Percentiles rank a stretch among this genome's conserved stretches.
phyloP scores from a whole-genome alignment of 2,329 filamentous ascomycete species.

The Trichoderma sp. region DNA sequence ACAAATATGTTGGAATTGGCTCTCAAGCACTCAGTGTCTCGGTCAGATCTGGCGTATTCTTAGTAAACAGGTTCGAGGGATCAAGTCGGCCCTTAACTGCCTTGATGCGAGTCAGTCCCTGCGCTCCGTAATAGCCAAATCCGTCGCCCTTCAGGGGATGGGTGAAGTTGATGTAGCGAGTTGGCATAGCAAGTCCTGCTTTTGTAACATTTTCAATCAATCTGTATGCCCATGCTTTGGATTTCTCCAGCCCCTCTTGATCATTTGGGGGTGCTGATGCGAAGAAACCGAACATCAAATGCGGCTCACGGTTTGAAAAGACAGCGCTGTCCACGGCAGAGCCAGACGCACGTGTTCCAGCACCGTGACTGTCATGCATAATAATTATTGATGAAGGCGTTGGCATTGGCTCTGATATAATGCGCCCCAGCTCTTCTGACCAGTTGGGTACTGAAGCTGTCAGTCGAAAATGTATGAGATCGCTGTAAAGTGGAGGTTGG shows the following conservation, averaged over 20 bases:
- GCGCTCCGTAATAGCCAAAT: not conserved
- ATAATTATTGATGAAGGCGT: not conserved
- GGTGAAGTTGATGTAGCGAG: not conserved
- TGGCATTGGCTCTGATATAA: not conserved
- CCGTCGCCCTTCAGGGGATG: not conserved
- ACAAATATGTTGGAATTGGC: not conserved
- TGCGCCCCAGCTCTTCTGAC: not conserved
- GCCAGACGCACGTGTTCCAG: not conserved
- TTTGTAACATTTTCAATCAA: not conserved
- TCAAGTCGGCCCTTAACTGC: not conserved
- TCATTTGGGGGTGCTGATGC: not conserved
- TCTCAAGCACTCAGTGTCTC: not conserved
- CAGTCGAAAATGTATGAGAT: not conserved
- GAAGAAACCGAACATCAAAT: slow-evolving; percentile 1
- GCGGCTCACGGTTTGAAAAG: slow-evolving; percentile 4
- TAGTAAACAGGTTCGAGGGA: not conserved
- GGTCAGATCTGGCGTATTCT: not conserved
- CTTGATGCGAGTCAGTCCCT: not conserved
- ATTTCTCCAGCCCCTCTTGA: not conserved
- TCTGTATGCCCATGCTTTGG: not conserved
- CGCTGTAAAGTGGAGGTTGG: not conserved
- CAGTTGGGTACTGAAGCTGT: not conserved
- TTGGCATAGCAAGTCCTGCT: not conserved
- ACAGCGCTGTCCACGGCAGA: not conserved
- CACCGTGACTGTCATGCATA: slow-evolving; percentile 6